phyloP scores from a whole-genome alignment of 1,284 basidiomycete genomes.

The Puccinia brachypodii region DNA sequence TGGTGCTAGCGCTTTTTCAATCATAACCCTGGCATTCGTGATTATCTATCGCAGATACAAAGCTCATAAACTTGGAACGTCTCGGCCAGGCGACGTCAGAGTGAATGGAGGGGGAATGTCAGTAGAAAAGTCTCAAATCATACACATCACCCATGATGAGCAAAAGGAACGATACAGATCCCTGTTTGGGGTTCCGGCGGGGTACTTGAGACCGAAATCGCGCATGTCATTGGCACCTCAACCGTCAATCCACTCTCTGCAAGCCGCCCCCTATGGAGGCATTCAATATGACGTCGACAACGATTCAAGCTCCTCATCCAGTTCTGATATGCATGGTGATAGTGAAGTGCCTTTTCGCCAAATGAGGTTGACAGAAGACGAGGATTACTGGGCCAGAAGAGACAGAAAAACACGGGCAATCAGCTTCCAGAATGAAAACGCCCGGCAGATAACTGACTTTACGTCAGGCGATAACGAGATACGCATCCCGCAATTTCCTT shows the following conservation, averaged over 20 bases:
- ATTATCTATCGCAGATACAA: conserved; percentile 18
- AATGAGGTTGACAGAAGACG: not conserved
- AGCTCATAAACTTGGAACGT: not conserved
- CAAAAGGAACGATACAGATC: conserved; percentile 25
- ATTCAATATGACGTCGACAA: not conserved
- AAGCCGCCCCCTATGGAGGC: not conserved
- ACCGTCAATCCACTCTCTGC: not conserved
- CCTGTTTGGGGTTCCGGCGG: conserved; percentile 20
- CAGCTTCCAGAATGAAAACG: not conserved
- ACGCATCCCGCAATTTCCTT: not conserved
- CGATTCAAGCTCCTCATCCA: not conserved
- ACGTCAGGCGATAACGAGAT: not conserved
- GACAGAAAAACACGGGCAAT: not conserved
- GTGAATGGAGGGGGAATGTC: not conserved
- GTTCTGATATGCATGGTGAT: not conserved
- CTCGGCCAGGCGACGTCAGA: not conserved
- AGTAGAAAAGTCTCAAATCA: conserved; percentile 9
- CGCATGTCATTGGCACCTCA: not conserved
- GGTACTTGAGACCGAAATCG: conserved; percentile 24
- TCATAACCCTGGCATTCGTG: not conserved
- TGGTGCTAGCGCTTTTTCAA: conserved; percentile 7
- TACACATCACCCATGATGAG: conserved; percentile 24
- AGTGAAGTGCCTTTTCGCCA: not conserved
- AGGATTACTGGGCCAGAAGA: not conserved
- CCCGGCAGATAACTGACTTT: not conserved